Conservation (phyloP, 257 asterid genomes). For the Solanum medicagineum region DNA sequence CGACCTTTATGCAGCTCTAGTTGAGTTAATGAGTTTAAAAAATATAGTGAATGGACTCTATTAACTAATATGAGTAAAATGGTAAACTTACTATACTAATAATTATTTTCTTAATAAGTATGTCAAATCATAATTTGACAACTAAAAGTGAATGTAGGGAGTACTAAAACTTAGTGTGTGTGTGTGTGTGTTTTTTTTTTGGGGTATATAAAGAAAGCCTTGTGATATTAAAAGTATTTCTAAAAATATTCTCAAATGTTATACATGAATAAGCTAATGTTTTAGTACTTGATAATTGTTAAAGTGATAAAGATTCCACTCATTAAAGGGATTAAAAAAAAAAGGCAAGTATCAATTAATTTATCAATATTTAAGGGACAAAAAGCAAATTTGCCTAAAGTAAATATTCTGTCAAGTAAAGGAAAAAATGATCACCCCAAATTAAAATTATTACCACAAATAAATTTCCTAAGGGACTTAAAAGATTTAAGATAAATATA, state of each 20-base stretch:
- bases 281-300: not conserved
- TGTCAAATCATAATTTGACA: too few relatives aligned
- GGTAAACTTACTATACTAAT: too few relatives aligned
- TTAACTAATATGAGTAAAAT: too few relatives aligned
- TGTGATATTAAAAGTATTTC: not conserved
- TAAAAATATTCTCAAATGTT: not conserved
- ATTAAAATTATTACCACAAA: not conserved
- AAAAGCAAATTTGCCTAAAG: not conserved
- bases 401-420: not conserved
- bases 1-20: too few relatives aligned
- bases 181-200: not conserved
- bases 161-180: too few relatives aligned
- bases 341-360: not conserved
- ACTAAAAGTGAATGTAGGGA: too few relatives aligned
- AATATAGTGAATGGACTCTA: too few relatives aligned
- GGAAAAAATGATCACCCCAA: not conserved
- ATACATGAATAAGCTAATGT: not conserved
- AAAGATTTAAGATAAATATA: not conserved
- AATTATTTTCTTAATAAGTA: too few relatives aligned
- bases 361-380: not conserved
- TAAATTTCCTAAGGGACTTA: not conserved
- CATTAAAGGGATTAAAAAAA: not conserved
- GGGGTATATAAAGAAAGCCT: too few relatives aligned
- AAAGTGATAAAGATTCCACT: not conserved
- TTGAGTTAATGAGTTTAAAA: too few relatives aligned